Evolutionary conservation across 495 filamentous ascomycete species (phyloP).

Genomic region (Penicillium nucicola): DNA sequence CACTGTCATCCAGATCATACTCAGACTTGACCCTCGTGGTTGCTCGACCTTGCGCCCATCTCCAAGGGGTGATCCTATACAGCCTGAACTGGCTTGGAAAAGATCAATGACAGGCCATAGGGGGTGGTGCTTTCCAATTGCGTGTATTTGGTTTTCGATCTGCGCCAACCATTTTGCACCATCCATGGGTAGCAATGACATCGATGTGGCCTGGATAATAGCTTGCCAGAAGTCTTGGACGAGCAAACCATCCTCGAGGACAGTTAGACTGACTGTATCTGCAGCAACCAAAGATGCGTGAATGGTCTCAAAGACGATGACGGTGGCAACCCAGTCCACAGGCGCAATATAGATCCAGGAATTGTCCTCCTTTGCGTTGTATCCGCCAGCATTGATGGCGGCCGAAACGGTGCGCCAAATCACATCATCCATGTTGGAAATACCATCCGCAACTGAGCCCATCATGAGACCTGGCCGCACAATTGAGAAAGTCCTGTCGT

Average conservation of each 20-base stretch:
- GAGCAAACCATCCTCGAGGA: neutral
- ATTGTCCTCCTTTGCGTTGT: neutral
- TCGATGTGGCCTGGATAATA: neutral
- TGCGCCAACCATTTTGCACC: neutral
- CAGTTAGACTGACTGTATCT: neutral
- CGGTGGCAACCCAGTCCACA: neutral
- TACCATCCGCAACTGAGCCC: neutral
- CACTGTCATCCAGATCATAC: neutral
- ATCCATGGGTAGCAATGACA: neutral
- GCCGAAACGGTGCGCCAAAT: neutral
- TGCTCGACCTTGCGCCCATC: too few species aligned
- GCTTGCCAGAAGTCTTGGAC: neutral
- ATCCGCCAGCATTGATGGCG: neutral
- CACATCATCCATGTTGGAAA: neutral
- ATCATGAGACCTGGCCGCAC: neutral
- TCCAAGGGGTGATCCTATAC: neutral
- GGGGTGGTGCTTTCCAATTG: neutral
- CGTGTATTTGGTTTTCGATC: neutral
- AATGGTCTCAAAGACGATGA: neutral
- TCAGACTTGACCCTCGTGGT: too few species aligned
- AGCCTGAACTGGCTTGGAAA: neutral
- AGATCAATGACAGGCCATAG: neutral
- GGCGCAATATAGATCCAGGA: neutral
- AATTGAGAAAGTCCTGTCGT: neutral
- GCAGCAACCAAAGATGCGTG: neutral